Base-by-base conservation (phyloP, 495 filamentous ascomycete species). In the Aspergillus nidulans region DNA sequence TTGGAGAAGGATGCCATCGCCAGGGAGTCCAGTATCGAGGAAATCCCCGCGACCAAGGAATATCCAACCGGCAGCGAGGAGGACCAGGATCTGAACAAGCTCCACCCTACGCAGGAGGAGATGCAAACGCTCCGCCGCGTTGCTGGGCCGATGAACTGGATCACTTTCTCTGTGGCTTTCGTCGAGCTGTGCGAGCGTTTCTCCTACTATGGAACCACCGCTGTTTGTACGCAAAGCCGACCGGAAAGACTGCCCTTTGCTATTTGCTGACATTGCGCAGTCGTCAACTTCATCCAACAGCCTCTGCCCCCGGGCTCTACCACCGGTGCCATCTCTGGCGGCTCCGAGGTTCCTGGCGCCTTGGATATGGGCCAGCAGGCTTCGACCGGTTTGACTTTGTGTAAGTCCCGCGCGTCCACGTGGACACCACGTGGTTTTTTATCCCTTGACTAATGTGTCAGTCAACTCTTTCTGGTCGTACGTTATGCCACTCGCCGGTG, bases 381-480 rank as follows among this genome's bases (percentile, higher is more conserved):
- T 21, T 83, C 86, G 0, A 84, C 82, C 18, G 81, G 78, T 41
- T 57, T 91, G 49, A 85, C 82, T 20, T 60, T 73, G 59, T 74
- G 71, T 74, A 55, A 63, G 70, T 66, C 12, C 13, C 13, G n/a
- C n/a, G 36, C 13, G 36, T 4, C 15, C 36, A 6, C 15, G 7
- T n/a, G n/a, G n/a, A n/a, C n/a, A 38, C 19, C 13, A 12, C 5
- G 0, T 20, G 10, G 13, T 0, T 10, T 6, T n/a, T n/a, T n/a
- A n/a, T 39, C 19, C 36, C 4, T 3, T 1, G 6, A n/a, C 36
- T 39, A 39, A 39, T n/a, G 15, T 5, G 36, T n/a, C 36, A 56
- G 88, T 90, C 76, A 90, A 88, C 64, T 66, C 75, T 19, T 90
- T 91, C 72, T 90, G 86, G 88, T 77, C 80, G 18, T 91, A 91